Percentiles rank a stretch among this genome's conserved stretches.
Conservation (phyloP, 176 grass and related monocot species). For the Juncus inflexus region DNA sequence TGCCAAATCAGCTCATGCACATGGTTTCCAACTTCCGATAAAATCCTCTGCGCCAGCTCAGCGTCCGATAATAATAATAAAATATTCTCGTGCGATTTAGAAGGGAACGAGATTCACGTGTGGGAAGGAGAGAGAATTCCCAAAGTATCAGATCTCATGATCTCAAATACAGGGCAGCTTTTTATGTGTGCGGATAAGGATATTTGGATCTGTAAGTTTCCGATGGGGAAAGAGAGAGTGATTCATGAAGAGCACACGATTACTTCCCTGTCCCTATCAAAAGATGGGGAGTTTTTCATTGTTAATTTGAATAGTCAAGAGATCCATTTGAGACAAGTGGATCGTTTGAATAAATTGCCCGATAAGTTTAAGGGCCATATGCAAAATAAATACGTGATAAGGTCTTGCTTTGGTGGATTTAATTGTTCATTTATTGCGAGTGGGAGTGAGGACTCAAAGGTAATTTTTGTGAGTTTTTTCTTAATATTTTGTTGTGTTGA, state of each 20-base stretch:
- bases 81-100: constrained; percentile 87
- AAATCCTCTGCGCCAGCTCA: constrained; percentile 78
- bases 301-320: constrained; percentile 91
- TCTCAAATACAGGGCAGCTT: constrained; percentile 67
- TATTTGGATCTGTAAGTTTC: constrained; percentile 79
- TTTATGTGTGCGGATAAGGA: constrained; percentile 52
- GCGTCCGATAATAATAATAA: constrained; percentile 41
- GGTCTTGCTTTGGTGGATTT: constrained; percentile 93
- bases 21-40: constrained; percentile 89
- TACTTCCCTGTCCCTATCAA: constrained; percentile 73
- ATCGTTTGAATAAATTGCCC: constrained; percentile 34
- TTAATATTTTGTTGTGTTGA: too few relatives aligned
- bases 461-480: constrained; percentile 30
- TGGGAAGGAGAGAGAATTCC: constrained; percentile 96
- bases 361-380: constrained; percentile 83
- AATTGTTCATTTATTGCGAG: constrained; percentile 72
- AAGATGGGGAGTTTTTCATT: constrained; percentile 70
- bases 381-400: constrained; percentile 77
- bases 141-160: constrained; percentile 73
- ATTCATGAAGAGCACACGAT: constrained; percentile 61
- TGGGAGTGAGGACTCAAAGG: constrained; percentile 97
- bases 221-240: constrained; percentile 57
- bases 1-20: constrained; percentile 61
- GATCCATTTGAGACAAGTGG: constrained; percentile 83
- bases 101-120: constrained; percentile 58